These are phyloP conservation scores for Shiraia bambusicola DNA, from an alignment of 2,329 filamentous ascomycete species.

Conservation along the genomic window DNA sequence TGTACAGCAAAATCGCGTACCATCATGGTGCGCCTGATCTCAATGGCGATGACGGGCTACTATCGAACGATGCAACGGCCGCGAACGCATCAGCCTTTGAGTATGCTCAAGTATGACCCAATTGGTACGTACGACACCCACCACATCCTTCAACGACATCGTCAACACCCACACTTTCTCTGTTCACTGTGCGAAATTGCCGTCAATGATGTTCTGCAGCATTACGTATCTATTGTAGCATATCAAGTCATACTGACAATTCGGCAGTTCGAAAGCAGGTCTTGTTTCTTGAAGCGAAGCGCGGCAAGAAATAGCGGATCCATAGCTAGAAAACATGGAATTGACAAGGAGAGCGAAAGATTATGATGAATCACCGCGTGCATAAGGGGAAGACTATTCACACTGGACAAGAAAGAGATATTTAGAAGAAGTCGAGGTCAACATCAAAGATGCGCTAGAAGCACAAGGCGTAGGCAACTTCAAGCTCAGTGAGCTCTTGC, in stretches of 20 bases:
- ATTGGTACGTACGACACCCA: slow-evolving; percentile 70
- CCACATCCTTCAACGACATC: neutral
- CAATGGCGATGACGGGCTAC: slow-evolving; percentile 98
- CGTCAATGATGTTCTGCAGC: too few relatives aligned
- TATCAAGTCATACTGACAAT: slow-evolving; percentile 17
- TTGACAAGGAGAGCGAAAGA: neutral
- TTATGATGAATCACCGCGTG: too few relatives aligned
- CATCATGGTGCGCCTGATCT: slow-evolving; percentile 89
- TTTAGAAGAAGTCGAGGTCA: slow-evolving; percentile 32
- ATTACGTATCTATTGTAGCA: too few relatives aligned
- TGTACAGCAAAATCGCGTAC: slow-evolving; percentile 81
- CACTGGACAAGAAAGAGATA: too few relatives aligned
- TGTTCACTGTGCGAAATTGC: too few relatives aligned
- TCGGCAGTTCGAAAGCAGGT: slow-evolving; percentile 85
- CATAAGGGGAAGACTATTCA: too few relatives aligned
- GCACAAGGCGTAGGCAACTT: slow-evolving; percentile 41
- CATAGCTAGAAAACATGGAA: neutral
- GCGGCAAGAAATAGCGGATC: slow-evolving; percentile 60
- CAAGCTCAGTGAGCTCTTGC: slow-evolving; percentile 39
- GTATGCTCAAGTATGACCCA: slow-evolving; percentile 98
- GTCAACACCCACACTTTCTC: neutral
- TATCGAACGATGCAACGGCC: slow-evolving; percentile 90
- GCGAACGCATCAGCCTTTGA: slow-evolving; percentile 77
- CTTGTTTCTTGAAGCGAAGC: slow-evolving; percentile 90
- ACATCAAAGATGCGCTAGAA: slow-evolving; percentile 47